A percentile compares a stretch with the other conserved stretches of the same genome.
Conservation (phyloP, 768 basidiomycete genomes). For the Gymnopilus junonius region DNA sequence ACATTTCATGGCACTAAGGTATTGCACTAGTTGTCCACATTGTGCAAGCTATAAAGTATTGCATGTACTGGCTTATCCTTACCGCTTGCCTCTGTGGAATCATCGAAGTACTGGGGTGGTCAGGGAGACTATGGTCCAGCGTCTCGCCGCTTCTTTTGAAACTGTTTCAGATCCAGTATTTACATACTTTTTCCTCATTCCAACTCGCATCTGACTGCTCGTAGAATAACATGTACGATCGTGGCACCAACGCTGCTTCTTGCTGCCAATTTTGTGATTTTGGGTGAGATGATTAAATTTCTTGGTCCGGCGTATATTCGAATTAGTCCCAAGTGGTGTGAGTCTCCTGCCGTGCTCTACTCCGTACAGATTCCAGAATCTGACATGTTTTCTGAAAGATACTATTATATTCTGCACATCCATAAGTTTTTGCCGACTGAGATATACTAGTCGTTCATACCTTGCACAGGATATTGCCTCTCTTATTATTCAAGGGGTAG, state of each 20-base stretch:
- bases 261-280: slow-evolving; percentile 63
- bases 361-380: background rate
- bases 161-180: slow-evolving; percentile 29
- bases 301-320: slow-evolving; percentile 54
- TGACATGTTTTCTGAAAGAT: slow-evolving; percentile 33
- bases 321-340: slow-evolving; percentile 46
- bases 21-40: slow-evolving; percentile 16
- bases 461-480: slow-evolving; percentile 50
- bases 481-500: slow-evolving; percentile 58
- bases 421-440: slow-evolving; percentile 17
- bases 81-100: slow-evolving; percentile 27
- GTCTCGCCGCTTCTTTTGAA: slow-evolving; percentile 10
- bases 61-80: slow-evolving; percentile 28
- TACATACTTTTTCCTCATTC: background rate
- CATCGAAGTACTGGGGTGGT: slow-evolving; percentile 30
- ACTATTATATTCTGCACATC: slow-evolving; percentile 46
- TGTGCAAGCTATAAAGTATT: slow-evolving; percentile 20
- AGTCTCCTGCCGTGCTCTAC: slow-evolving; percentile 17
- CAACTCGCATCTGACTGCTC: too few species aligned
- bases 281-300: slow-evolving; percentile 48
- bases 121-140: slow-evolving; percentile 27
- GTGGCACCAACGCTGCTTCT: slow-evolving; percentile 49
- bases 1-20: background rate
- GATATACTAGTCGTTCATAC: background rate
- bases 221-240: slow-evolving; percentile 56